A percentile compares a stretch with the other conserved stretches of the same genome.
Evolutionary conservation across 441 rosid species (phyloP).

Genomic region (Eruca vesicaria): DNA sequence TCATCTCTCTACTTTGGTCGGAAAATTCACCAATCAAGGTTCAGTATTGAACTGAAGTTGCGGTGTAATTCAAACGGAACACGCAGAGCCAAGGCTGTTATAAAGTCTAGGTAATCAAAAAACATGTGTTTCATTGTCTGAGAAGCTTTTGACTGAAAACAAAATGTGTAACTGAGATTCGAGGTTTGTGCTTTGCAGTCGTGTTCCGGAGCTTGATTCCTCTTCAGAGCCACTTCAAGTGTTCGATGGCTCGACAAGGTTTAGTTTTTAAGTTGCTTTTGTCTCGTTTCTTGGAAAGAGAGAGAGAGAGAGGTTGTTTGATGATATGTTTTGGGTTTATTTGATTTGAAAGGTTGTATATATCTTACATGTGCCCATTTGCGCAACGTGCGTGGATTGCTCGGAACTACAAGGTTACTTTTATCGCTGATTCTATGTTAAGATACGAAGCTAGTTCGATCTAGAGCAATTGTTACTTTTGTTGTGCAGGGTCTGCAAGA

Average conservation of each 20-base stretch:
- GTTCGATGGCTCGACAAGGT: slow-evolving; percentile 82
- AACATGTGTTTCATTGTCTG: not conserved
- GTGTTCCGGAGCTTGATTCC: slow-evolving; percentile 55
- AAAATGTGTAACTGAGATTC: too few relatives aligned
- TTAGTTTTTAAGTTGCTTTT: not conserved
- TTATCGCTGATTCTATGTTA: not conserved
- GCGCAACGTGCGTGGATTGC: slow-evolving; percentile 90
- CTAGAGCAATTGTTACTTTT: not conserved
- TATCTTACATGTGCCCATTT: slow-evolving; percentile 69
- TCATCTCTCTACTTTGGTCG: slow-evolving; percentile 8
- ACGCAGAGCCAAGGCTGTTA: slow-evolving; percentile 10
- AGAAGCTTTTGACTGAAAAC: too few relatives aligned
- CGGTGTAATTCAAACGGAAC: not conserved
- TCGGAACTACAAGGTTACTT: slow-evolving; percentile 66
- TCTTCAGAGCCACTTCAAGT: slow-evolving; percentile 60
- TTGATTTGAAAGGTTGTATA: slow-evolving; percentile 59
- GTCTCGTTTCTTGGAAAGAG: not conserved
- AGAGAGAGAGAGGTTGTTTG: not conserved
- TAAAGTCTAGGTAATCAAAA: slow-evolving; percentile 19
- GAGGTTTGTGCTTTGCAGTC: slow-evolving; percentile 19
- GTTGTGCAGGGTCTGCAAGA: slow-evolving; percentile 68
- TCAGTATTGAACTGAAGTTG: not conserved
- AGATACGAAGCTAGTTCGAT: not conserved
- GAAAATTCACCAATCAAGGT: slow-evolving; percentile 8
- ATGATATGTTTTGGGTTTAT: not conserved